These are phyloP conservation scores for Ceratobasidium sp. DNA, from an alignment of 1,284 basidiomycete species.

Conservation along the genomic window DNA sequence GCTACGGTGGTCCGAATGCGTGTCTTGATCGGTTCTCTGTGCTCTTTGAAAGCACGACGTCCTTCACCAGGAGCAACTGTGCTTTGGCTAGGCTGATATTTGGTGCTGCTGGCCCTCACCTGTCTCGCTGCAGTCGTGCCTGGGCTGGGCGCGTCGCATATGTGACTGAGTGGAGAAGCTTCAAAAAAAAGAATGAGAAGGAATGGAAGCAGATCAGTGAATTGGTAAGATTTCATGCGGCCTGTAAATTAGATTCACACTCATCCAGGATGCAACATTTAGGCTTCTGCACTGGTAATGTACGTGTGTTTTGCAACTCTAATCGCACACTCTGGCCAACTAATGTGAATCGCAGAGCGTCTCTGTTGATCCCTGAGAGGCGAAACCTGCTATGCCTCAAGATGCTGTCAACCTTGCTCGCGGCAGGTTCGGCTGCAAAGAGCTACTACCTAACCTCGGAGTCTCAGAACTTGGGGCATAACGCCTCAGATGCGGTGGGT, in stretches of 20 bases:
- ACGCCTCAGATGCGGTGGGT: background rate
- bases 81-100: background rate
- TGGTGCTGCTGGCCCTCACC: background rate
- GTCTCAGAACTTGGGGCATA: constrained; percentile 8
- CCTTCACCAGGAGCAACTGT: background rate
- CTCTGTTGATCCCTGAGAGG: background rate
- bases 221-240: background rate
- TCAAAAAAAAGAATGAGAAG: constrained; percentile 2
- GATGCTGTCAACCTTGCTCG: background rate
- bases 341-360: background rate
- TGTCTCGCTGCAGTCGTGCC: background rate
- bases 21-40: background rate
- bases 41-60: background rate
- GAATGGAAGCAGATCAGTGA: constrained; percentile 13
- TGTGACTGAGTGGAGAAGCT: constrained; percentile 1
- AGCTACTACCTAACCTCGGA: background rate
- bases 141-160: constrained; percentile 10
- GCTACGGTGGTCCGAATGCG: background rate
- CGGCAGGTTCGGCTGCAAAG: background rate
- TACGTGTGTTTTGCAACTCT: background rate
- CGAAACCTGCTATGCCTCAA: background rate
- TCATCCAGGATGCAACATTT: background rate
- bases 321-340: background rate
- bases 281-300: constrained; percentile 3
- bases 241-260: background rate